Base-by-base conservation (phyloP, 1,284 basidiomycete genomes). In the Marasmius oreades region DNA sequence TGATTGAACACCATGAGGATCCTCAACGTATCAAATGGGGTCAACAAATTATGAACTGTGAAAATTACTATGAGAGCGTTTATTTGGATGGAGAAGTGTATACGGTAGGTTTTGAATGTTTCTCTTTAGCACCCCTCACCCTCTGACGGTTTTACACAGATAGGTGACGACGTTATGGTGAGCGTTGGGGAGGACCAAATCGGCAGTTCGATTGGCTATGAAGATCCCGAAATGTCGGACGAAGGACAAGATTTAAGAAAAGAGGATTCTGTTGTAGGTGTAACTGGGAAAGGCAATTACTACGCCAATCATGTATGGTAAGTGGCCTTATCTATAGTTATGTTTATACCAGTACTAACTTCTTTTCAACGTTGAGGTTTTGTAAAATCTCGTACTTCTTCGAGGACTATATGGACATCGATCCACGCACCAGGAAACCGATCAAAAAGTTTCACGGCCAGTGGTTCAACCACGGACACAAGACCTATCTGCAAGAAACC, bases 381-480 rank as follows among this genome's bases (percentile, higher is more conserved):
- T 81, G 78, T 53, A 73, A 73, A 26, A 85, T 89, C 50, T 74
- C 73, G 7, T 86, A 84, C 61, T 78, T 88, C 57, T 85, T 76
- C 58, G 78, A 50, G n/a, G 26, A 50, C 26, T 26, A 12, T 5
- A 50, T 84, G 51, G 51, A 67, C 28, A 62, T 52, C 5, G 70
- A 67, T 47, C 60, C 62, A 55, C 55, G 61, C 22, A 60, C 62
- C 26, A 52, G 39, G 10, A 18, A 20, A 44, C 31, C 37, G 8
- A 52, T 57, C 22, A 81, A 80, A 62, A 74, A 73, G 66, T 83
- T 85, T 57, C 86, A 89, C 67, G 82, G 74, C 0, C 81, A 84
- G 55, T 89, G 87, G 86, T 75, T 81, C 56, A 70, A 75, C 24
- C 86, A 86, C 69, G 83, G 84, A 2, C 84, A 81, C 5, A 80